Conservation (phyloP, 805 yeast species). For the Pichia ethanolica region DNA sequence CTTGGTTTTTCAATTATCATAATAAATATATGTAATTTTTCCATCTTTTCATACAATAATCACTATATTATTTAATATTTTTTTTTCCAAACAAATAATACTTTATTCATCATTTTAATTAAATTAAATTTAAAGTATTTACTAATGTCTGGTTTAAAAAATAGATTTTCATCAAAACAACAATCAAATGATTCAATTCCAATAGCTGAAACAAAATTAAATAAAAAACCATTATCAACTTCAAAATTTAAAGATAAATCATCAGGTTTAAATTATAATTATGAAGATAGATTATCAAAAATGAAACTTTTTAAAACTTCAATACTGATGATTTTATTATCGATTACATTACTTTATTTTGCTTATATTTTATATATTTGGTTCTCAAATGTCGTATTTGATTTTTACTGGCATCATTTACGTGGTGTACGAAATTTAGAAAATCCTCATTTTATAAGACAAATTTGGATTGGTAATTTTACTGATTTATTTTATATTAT, state of each 20-base stretch:
- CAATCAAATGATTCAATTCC: neutral
- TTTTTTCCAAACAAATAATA: too few relatives aligned
- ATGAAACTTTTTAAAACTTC: constrained; percentile 3
- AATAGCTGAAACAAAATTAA: neutral
- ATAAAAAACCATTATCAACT: neutral
- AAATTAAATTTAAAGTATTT: too few relatives aligned
- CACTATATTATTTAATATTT: too few relatives aligned
- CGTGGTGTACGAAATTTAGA: neutral
- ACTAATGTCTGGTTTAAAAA: too few relatives aligned
- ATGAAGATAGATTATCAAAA: constrained; percentile 6
- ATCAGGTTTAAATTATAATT: constrained; percentile 4
- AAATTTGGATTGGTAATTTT: neutral
- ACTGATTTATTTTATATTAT: constrained; percentile 13
- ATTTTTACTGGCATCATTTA: constrained; percentile 6
- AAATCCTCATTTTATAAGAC: neutral
- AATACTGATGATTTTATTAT: constrained; percentile 1
- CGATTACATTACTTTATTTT: neutral
- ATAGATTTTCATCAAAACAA: too few relatives aligned
- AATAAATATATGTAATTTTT: too few relatives aligned
- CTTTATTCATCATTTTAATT: too few relatives aligned
- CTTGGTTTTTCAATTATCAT: too few relatives aligned
- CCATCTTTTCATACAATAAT: too few relatives aligned
- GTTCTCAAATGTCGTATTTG: neutral
- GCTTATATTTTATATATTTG: neutral
- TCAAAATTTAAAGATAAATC: neutral